Conservation (phyloP, 2,329 filamentous ascomycete genomes). For the Coniochaeta pulveracea region DNA sequence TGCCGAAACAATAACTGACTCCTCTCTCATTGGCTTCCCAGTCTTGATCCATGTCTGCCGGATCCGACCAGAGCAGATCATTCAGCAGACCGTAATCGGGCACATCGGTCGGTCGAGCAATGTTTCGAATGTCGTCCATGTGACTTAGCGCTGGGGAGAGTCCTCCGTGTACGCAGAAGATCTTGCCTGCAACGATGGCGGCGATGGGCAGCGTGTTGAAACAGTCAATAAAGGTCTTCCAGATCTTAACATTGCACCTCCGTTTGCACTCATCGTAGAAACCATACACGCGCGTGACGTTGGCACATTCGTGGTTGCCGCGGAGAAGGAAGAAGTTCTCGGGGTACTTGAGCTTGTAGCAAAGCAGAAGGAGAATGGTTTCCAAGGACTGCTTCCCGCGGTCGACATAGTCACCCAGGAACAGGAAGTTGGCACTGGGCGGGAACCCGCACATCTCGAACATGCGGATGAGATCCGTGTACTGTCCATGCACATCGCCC, state of each 20-base stretch:
- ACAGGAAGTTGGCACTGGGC: conserved; percentile 82
- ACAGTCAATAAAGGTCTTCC: conserved; percentile 95
- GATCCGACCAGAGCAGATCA: conserved; percentile 93
- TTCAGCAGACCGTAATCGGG: conserved; percentile 94
- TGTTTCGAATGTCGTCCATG: conserved; percentile 97
- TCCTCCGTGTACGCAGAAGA: conserved; percentile 94
- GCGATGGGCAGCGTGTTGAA: conserved; percentile 95
- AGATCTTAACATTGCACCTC: conserved; percentile 90
- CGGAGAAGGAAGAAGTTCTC: conserved; percentile 95
- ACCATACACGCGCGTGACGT: conserved; percentile 89
- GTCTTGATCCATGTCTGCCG: conserved; percentile 93
- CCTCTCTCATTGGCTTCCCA: conserved; percentile 97
- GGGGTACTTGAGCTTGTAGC: conserved; percentile 95
- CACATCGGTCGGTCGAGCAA: conserved; percentile 90
- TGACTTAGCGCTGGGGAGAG: conserved; percentile 84
- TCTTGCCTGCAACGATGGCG: conserved; percentile 93
- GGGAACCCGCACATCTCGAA: conserved; percentile 99
- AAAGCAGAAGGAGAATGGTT: conserved; percentile 83
- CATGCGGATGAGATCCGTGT: conserved; percentile 89
- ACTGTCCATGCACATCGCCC: conserved; percentile 92
- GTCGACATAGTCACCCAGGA: conserved; percentile 93
- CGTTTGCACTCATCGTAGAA: conserved; percentile 99
- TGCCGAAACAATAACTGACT: conserved; percentile 97
- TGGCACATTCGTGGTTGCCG: conserved; percentile 94
- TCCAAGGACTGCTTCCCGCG: conserved; percentile 92